Evolutionary conservation across 1,284 basidiomycete species (phyloP), one percentile per base, ranked within the genome.

Genomic region (Boletus smithii): DNA sequence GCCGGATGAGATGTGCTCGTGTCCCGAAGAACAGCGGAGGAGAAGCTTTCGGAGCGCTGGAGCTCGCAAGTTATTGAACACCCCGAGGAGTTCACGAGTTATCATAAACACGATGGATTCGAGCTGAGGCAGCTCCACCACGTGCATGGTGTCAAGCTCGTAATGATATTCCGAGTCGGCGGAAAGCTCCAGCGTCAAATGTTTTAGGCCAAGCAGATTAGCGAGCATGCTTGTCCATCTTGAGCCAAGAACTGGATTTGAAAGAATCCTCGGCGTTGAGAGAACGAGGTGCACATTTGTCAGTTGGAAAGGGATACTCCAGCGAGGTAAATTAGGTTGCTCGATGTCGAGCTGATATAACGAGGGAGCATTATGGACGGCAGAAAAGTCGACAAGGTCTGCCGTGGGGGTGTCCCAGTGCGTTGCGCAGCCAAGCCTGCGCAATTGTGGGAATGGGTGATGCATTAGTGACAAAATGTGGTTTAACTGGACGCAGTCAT

Each of bases 41-140:
- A 68, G 66, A 22, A 85, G 71, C 40, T 54, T 58, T 30, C 56
- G 67, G 16, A 84, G 70, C 10, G 58, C 54, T 8, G 79, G 77
- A 5, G 73, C 59, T 18, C 58, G 61, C 34, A 83, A 55, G 57
- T 74, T 69, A 22, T 58, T 57, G 31, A 82, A 63, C 32, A 80
- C 31, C 5, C 61, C 63, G 51, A 76, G 74, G 23, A 78, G 59
- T 46, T 73, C 69, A 3, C 68, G 67, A 9, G 67, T 66, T 11
- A 75, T 73, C 26, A 68, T 61, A 20, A 81, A 55, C 6, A 67
- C 68, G 36, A 81, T 49, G 5, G 66, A 61, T 35, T 66, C 56
- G n/a, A 81, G 67, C 11, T 61, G 46, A 9, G 67, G 62, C 29
- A 81, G 66, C 9, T 57, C 57, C 22, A 70, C 69, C 5, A 55